These are phyloP conservation scores for Beauveria pseudobassiana DNA, from an alignment of 2,329 filamentous ascomycete species.

Conservation along the genomic window DNA sequence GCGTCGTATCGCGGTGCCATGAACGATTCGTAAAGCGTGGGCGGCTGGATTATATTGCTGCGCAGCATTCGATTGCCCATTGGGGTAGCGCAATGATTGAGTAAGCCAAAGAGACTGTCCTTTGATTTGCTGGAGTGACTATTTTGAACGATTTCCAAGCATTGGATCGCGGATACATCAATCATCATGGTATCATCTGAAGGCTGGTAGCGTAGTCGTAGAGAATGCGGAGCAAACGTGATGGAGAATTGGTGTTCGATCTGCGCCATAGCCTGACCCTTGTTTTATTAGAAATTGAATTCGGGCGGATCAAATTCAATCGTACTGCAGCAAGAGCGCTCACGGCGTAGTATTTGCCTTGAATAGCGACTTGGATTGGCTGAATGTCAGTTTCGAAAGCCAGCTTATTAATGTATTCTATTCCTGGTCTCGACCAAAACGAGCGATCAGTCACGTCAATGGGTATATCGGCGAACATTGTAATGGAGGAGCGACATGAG, in stretches of 20 bases:
- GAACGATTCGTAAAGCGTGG: conserved; percentile 58
- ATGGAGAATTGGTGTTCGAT: conserved; percentile 63
- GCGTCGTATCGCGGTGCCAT: conserved; percentile 72
- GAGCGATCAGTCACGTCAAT: conserved; percentile 57
- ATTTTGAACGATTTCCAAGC: conserved; percentile 87
- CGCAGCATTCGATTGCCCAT: conserved; percentile 83
- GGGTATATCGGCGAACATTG: conserved; percentile 18
- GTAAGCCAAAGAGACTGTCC: conserved; percentile 72
- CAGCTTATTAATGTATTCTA: conserved; percentile 72
- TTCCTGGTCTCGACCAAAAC: conserved; percentile 74
- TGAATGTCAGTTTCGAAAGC: conserved; percentile 75
- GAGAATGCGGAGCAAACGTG: conserved; percentile 68
- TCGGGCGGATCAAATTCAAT: conserved; percentile 6
- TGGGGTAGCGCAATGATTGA: conserved; percentile 78
- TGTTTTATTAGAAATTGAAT: conserved; percentile 12
- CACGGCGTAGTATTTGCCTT: conserved; percentile 79
- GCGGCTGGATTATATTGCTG: conserved; percentile 82
- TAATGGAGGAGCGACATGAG: conserved; percentile 18
- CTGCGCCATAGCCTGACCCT: conserved; percentile 65
- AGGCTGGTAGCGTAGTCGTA: conserved; percentile 79
- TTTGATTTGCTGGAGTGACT: conserved; percentile 68
- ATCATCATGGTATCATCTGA: conserved; percentile 95
- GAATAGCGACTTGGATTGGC: conserved; percentile 68
- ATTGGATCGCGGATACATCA: conserved; percentile 77
- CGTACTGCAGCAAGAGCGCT: conserved; percentile 80